Evolutionary conservation across 805 yeast genomes (phyloP).

Genomic region (Candida maesae): DNA sequence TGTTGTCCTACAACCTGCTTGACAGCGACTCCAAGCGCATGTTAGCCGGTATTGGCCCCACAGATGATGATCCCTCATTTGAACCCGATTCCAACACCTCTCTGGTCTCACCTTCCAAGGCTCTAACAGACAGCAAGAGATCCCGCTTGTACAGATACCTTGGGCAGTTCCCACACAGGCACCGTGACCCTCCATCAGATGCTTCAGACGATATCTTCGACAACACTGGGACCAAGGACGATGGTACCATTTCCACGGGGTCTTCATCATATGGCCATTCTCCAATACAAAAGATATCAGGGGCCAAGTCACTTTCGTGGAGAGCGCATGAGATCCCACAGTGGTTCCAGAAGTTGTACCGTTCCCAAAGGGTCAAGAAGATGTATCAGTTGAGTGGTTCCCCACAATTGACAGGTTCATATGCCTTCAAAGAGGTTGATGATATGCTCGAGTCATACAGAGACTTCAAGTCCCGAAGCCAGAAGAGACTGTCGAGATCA

Average conservation of each 20-base stretch:
- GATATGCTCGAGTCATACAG: conserved; percentile 3
- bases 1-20: conserved; percentile 1
- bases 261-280: too few relatives aligned
- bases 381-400: not conserved
- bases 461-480: conserved; percentile 1
- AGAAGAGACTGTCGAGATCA: too few relatives aligned
- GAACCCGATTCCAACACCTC: too few relatives aligned
- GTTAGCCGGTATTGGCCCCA: not conserved
- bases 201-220: not conserved
- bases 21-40: not conserved
- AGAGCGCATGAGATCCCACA: conserved; percentile 1
- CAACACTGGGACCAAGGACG: not conserved
- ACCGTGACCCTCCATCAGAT: not conserved
- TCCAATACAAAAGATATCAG: too few relatives aligned
- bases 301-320: not conserved
- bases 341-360: conserved; percentile 3
- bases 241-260: not conserved
- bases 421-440: not conserved
- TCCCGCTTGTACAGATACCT: not conserved
- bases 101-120: too few relatives aligned
- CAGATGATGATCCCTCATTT: too few relatives aligned
- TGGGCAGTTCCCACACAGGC: not conserved
- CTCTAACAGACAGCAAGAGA: not conserved
- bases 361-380: not conserved
- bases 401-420: not conserved